A percentile compares a stretch with the other conserved stretches of the same genome.
Evolutionary conservation across 495 filamentous ascomycete genomes (phyloP).

Genomic region (Lophiostoma macrostomum): DNA sequence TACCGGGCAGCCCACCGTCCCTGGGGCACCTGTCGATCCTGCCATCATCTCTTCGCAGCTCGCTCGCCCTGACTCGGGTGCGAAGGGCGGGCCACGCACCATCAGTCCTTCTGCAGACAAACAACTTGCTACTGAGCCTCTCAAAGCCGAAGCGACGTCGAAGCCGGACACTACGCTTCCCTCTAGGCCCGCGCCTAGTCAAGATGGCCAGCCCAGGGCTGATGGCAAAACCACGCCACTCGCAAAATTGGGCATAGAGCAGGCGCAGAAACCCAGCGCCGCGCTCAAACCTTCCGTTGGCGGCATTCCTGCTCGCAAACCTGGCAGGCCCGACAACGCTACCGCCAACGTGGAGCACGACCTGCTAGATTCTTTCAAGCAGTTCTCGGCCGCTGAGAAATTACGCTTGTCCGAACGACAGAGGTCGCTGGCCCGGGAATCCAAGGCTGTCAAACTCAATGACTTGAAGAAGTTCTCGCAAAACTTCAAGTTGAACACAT

Average conservation of each 20-base stretch:
- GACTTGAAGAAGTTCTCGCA: conserved; percentile 93
- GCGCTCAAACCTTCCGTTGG: conserved; percentile 36
- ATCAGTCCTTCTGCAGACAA: conserved; percentile 32
- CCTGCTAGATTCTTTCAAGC: conserved; percentile 74
- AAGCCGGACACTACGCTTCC: conserved; percentile 33
- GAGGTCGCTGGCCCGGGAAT: conserved; percentile 60
- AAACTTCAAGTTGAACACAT: conserved; percentile 88
- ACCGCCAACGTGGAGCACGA: conserved; percentile 75
- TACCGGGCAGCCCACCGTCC: conserved; percentile 65
- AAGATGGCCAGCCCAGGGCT: conserved; percentile 30
- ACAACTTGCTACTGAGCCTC: conserved; percentile 13
- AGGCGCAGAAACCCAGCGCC: conserved; percentile 40
- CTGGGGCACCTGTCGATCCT: conserved; percentile 72
- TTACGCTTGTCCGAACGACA: conserved; percentile 67
- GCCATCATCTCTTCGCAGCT: conserved; percentile 78
- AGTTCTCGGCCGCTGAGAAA: conserved; percentile 77
- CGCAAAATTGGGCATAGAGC: conserved; percentile 28
- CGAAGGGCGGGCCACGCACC: conserved; percentile 11
- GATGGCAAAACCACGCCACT: conserved; percentile 36
- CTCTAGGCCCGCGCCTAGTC: conserved; percentile 32
- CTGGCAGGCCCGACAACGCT: conserved; percentile 53
- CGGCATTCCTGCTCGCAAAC: conserved; percentile 34
- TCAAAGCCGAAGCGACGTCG: conserved; percentile 42
- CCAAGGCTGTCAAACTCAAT: conserved; percentile 85
- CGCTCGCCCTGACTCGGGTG: conserved; percentile 48